These are phyloP conservation scores for Pholiota conissans DNA, from an alignment of 768 basidiomycete genomes.

Conservation along the genomic window DNA sequence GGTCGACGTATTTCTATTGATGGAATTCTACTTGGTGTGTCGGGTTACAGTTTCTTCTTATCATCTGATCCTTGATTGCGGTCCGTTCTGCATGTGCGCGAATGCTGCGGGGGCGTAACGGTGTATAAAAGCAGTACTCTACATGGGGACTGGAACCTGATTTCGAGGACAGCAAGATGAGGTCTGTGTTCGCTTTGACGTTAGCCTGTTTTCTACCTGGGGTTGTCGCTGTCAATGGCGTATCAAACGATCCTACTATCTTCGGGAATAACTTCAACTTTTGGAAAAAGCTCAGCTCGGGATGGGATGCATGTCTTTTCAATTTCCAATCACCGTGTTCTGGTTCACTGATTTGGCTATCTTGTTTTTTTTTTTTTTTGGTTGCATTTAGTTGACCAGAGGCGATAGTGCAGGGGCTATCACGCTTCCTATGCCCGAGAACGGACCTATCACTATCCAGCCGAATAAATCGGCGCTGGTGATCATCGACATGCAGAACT, in stretches of 20 bases:
- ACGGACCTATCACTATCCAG: constrained; percentile 27
- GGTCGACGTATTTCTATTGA: not conserved
- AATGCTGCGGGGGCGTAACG: too few relatives aligned
- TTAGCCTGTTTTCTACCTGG: not conserved
- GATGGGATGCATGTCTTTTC: constrained; percentile 26
- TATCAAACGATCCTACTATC: constrained; percentile 15
- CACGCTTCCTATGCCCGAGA: constrained; percentile 23
- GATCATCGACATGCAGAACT: constrained; percentile 37
- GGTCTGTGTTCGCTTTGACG: not conserved
- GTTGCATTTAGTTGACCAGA: constrained; percentile 25
- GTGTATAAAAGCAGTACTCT: too few relatives aligned
- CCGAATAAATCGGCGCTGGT: constrained; percentile 31
- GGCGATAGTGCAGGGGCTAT: constrained; percentile 24
- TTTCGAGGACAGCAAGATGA: not conserved
- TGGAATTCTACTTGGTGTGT: not conserved
- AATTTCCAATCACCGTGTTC: not conserved
- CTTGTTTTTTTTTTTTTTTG: not conserved
- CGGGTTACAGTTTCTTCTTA: not conserved
- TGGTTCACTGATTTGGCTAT: not conserved
- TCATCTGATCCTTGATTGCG: not conserved
- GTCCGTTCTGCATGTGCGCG: not conserved
- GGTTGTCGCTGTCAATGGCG: constrained; percentile 5
- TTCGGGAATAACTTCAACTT: constrained; percentile 31
- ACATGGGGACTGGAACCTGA: too few relatives aligned
- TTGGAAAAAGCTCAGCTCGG: constrained; percentile 25